phyloP scores from a whole-genome alignment of 352 stramenopile genomes.

The Pilasporangium apinafurcum region DNA sequence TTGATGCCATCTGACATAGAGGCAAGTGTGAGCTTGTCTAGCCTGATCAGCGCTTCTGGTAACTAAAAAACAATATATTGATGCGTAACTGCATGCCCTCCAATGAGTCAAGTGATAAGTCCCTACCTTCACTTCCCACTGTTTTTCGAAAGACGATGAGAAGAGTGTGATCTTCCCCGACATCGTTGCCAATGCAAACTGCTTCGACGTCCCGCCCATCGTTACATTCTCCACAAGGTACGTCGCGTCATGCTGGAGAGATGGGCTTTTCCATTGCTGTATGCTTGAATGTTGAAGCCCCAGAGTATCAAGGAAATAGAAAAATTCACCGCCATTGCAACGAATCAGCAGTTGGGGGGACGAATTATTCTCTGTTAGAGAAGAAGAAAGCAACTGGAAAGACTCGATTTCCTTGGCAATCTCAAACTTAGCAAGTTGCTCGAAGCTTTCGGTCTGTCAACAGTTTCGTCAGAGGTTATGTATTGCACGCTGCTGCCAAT shows the following conservation, averaged over 20 bases:
- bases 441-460: slow-evolving; percentile 38
- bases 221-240: slow-evolving; percentile 43
- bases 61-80: slow-evolving; percentile 17
- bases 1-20: background rate
- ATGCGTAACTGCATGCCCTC: background rate
- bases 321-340: slow-evolving; percentile 50
- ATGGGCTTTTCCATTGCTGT: slow-evolving; percentile 25
- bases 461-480: background rate
- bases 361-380: background rate
- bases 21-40: slow-evolving; percentile 26
- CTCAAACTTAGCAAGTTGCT: slow-evolving; percentile 42
- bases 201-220: slow-evolving; percentile 5
- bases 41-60: slow-evolving; percentile 38
- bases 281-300: slow-evolving; percentile 12
- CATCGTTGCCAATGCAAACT: slow-evolving; percentile 30
- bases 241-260: slow-evolving; percentile 18
- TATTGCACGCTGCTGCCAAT: too few relatives aligned
- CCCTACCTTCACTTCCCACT: slow-evolving; percentile 41
- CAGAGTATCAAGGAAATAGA: slow-evolving; percentile 19
- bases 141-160: slow-evolving; percentile 20
- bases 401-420: slow-evolving; percentile 56
- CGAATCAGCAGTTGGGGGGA: slow-evolving; percentile 25
- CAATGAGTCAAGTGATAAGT: background rate
- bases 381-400: slow-evolving; percentile 25
- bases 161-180: slow-evolving; percentile 31